Conservation (phyloP, 2,329 filamentous ascomycete species). For the Pseudonectria buxi region DNA sequence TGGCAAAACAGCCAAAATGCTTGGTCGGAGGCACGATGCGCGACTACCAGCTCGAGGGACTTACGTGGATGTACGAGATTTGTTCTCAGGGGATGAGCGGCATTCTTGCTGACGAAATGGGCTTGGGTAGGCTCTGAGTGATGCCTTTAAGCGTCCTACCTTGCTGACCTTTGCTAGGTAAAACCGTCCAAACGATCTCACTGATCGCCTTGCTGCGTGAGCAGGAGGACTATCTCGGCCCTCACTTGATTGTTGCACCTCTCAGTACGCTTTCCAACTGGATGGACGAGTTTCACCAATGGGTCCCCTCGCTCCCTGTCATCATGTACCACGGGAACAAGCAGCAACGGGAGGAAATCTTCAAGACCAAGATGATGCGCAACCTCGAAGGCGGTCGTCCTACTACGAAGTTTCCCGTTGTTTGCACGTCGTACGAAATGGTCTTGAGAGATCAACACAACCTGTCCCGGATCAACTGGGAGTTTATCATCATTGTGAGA, state of each 20-base stretch:
- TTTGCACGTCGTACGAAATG: conserved; percentile 95
- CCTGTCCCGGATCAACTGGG: conserved; percentile 81
- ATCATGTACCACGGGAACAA: conserved; percentile 87
- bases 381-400: conserved; percentile 56
- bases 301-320: conserved; percentile 83
- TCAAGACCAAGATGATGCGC: conserved; percentile 62
- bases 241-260: conserved; percentile 84
- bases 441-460: conserved; percentile 83
- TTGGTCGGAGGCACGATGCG: conserved; percentile 87
- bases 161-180: conserved; percentile 44
- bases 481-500: conserved; percentile 87
- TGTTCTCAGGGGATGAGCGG: conserved; percentile 77
- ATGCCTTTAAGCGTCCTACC: neutral
- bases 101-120: conserved; percentile 92
- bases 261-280: conserved; percentile 91
- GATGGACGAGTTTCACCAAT: conserved; percentile 88
- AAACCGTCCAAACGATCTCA: conserved; percentile 86
- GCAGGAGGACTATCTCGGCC: conserved; percentile 73
- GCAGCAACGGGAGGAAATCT: conserved; percentile 67
- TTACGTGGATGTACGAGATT: conserved; percentile 92
- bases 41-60: conserved; percentile 85
- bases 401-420: conserved; percentile 70
- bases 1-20: conserved; percentile 78
- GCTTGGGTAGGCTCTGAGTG: conserved; percentile 47
- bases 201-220: conserved; percentile 83